Conservation (phyloP, 2,329 filamentous ascomycete genomes). For the Colletotrichum destructivum region DNA sequence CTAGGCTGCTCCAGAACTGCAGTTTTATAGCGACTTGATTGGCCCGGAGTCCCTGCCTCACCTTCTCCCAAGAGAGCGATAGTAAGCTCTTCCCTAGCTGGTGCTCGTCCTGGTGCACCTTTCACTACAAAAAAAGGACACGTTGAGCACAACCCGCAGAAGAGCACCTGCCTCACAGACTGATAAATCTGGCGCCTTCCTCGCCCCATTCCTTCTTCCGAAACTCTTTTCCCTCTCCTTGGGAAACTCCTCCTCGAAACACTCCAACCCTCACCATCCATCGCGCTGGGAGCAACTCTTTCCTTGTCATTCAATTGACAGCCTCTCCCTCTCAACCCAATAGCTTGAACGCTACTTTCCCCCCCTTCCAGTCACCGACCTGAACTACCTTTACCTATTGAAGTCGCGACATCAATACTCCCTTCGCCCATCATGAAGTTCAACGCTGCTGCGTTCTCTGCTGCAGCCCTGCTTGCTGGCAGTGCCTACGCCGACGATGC, state of each 20-base stretch:
- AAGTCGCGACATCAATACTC: constrained; percentile 29
- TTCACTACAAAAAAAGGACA: constrained; percentile 44
- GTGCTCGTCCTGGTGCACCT: constrained; percentile 30
- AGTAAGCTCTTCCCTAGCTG: constrained; percentile 39
- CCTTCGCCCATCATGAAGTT: constrained; percentile 80
- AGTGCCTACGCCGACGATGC: constrained; percentile 79
- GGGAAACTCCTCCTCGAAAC: constrained; percentile 38
- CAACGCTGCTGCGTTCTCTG: constrained; percentile 82
- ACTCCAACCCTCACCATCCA: constrained; percentile 29
- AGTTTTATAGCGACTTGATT: constrained; percentile 27
- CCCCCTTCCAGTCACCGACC: background rate
- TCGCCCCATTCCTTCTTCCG: constrained; percentile 40
- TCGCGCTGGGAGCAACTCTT: constrained; percentile 32
- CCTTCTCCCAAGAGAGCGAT: constrained; percentile 25
- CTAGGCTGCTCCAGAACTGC: constrained; percentile 21
- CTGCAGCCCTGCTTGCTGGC: constrained; percentile 80
- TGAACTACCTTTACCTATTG: background rate
- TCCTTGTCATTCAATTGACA: constrained; percentile 40
- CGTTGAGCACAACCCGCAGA: constrained; percentile 41
- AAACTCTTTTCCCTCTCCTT: constrained; percentile 40
- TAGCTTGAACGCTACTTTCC: constrained; percentile 32
- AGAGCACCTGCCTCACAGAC: constrained; percentile 37
- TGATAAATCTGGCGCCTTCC: constrained; percentile 43
- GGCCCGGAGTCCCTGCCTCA: constrained; percentile 2
- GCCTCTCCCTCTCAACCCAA: constrained; percentile 28